phyloP scores from a whole-genome alignment of 345 rosid genomes.

The Triadica sebifera region DNA sequence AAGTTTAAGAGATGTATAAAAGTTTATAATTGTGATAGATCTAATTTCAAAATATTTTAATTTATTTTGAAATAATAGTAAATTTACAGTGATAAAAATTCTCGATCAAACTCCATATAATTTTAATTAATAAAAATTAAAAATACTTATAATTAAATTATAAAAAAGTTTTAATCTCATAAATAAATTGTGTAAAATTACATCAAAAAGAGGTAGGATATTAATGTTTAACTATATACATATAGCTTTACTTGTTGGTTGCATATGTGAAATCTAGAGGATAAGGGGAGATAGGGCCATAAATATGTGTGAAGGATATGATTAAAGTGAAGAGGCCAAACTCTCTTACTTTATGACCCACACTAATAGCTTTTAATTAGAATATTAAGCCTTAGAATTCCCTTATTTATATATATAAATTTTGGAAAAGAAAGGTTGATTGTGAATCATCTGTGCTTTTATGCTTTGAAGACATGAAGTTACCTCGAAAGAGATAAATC shows the following conservation, averaged over 20 bases:
- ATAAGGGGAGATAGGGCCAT: neutral
- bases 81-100: too few species aligned
- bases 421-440: constrained; percentile 2
- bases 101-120: too few species aligned
- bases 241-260: constrained; percentile 4
- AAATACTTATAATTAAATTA: too few species aligned
- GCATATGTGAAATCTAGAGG: constrained; percentile 11
- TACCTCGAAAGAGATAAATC: neutral
- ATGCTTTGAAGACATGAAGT: constrained; percentile 13
- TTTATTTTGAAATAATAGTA: too few species aligned
- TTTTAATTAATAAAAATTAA: too few species aligned
- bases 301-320: neutral
- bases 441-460: neutral
- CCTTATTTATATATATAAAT: neutral
- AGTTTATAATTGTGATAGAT: too few species aligned
- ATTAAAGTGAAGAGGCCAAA: constrained; percentile 5
- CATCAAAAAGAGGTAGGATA: too few species aligned
- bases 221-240: too few species aligned
- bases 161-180: too few species aligned
- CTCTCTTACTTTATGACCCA: constrained; percentile 4
- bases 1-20: too few species aligned
- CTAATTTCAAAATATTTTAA: too few species aligned
- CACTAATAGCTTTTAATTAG: neutral
- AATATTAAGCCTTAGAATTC: neutral
- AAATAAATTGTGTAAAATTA: too few species aligned